Percentiles rank a stretch among this genome's conserved stretches.
Conservation (phyloP, 2,329 filamentous ascomycete species). For the Botrytis pseudocinerea region DNA sequence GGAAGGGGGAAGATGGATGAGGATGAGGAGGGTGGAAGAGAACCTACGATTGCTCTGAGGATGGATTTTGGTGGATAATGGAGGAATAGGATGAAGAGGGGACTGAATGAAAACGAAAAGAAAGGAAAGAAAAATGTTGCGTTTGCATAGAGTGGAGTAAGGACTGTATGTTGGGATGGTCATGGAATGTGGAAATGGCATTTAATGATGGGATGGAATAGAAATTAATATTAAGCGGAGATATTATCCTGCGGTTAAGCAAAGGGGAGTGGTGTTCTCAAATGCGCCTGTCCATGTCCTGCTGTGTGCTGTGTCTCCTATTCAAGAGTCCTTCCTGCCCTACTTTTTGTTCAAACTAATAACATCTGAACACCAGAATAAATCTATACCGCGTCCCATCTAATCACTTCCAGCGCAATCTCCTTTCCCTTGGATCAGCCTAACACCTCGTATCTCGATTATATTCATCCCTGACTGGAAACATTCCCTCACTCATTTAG, state of each 20-base stretch:
- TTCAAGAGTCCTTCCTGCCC: background rate
- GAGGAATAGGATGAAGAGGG: no score
- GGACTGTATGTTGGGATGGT: background rate
- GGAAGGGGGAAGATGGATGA: conserved; percentile 45
- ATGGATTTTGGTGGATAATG: conserved; percentile 78
- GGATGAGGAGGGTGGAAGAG: conserved; percentile 50
- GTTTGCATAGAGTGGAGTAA: background rate
- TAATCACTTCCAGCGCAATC: background rate
- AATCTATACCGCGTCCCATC: background rate
- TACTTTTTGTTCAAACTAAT: background rate
- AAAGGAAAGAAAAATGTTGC: background rate
- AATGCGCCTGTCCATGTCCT: background rate
- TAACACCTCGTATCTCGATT: background rate
- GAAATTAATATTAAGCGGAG: conserved; percentile 1
- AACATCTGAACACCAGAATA: background rate
- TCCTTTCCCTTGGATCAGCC: background rate
- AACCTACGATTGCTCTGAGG: conserved; percentile 88
- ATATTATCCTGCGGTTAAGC: background rate
- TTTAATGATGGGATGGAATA: background rate
- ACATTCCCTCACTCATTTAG: background rate
- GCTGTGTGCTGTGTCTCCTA: background rate
- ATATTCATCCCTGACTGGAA: background rate
- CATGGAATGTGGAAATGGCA: background rate
- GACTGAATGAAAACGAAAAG: background rate
- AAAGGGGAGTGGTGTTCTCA: background rate